phyloP scores from a whole-genome alignment of 1,139 yeast species.

The Saccharomyces hybrid region DNA sequence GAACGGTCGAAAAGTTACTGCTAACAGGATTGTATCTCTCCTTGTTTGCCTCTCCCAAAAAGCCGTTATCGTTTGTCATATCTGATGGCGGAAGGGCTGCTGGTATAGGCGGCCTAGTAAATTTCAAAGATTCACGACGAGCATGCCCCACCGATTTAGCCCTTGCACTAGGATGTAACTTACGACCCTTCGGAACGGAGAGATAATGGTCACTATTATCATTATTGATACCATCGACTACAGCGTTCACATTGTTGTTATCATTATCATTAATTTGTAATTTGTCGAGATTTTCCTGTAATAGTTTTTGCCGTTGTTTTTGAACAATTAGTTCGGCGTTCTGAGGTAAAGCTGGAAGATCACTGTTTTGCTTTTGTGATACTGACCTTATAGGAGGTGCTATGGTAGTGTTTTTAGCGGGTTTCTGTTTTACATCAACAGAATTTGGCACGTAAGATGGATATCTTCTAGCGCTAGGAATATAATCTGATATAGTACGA shows the following conservation, averaged over 20 bases:
- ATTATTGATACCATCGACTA: constrained; percentile 4
- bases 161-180: constrained; percentile 75
- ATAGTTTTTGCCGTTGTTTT: constrained; percentile 24
- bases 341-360: constrained; percentile 30
- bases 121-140: constrained; percentile 51
- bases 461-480: constrained; percentile 18
- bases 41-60: constrained; percentile 25
- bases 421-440: background rate
- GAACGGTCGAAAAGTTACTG: background rate
- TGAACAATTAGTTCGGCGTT: constrained; percentile 30
- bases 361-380: constrained; percentile 14
- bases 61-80: constrained; percentile 32
- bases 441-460: constrained; percentile 8
- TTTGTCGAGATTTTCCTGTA: constrained; percentile 18
- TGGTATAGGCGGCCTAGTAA: constrained; percentile 30
- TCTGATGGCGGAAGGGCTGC: constrained; percentile 38
- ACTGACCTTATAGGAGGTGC: constrained; percentile 20
- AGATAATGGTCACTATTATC: constrained; percentile 8
- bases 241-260: constrained; percentile 2
- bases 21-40: background rate
- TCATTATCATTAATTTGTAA: constrained; percentile 12
- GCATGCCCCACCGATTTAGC: constrained; percentile 84
- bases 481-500: constrained; percentile 37
- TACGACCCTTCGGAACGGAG: constrained; percentile 28
- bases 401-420: constrained; percentile 7